Base-by-base conservation (phyloP, 2,329 filamentous ascomycete species). In the Blastomyces parvus region DNA sequence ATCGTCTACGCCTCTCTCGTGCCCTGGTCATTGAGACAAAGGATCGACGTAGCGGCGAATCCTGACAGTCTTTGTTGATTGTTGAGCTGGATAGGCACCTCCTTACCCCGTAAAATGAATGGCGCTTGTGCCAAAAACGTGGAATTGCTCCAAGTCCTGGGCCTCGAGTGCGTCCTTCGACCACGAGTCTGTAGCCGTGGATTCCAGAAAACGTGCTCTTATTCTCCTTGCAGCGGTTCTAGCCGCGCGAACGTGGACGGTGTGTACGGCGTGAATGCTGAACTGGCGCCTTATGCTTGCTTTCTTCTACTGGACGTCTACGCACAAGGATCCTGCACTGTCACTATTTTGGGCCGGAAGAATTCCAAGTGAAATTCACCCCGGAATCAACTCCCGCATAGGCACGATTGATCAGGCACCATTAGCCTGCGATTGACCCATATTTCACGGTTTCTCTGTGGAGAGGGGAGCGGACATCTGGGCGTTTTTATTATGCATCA, bases 11-110 rank as follows among this genome's bases (percentile, higher is more conserved):
- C 42, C 58, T 50, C 25, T 42, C 19, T 59, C 25, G 30, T 22
- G 14, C 42, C 42, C 58, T 25, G 9, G 42, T 40, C 58, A 46
- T 59, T 46, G 58, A 59, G 42, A 59, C 58, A 59, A 59, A 59
- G 42, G 58, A 59, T 59, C 58, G 14, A 59, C 58, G 17, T 33
- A 48, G 58, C 42, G 30, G 58, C 58, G 58, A 59, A 59, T 59
- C 25, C 36, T n/a, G 42, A 33, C 40, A 4, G 25, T 48, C 42
- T 59, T 59, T 46, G 40, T 59, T n/a, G 17, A 30, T 42, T 59
- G 42, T 46, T 33, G 58, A 36, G n/a, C 58, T 48, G 42, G 22
- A 48, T 48, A 59, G 27, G 27, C 40, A 58, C 36, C 36, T 58
- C 17, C 22, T 36, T 46, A 36, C 30, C 58, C 22, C 8, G 27